Percentiles rank a stretch among this genome's conserved stretches.
Evolutionary conservation across 371 early-diverging fungal genomes (phyloP).

Genomic region (Lichtheimia corymbifera): DNA sequence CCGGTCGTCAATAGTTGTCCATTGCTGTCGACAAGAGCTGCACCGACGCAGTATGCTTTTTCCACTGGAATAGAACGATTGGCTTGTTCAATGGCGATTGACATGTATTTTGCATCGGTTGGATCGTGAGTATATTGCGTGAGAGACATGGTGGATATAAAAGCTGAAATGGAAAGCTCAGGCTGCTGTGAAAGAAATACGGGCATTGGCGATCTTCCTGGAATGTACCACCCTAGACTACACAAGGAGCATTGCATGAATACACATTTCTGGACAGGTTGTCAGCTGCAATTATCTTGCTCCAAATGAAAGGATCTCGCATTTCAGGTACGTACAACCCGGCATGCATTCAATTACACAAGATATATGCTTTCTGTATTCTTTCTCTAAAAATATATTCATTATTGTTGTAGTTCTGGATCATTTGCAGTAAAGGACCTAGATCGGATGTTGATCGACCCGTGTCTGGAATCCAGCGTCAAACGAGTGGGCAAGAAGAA

Average conservation of each 20-base stretch:
- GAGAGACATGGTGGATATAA: constrained; percentile 5
- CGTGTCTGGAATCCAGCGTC: too few species aligned
- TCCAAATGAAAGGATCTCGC: too few species aligned
- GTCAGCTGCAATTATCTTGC: too few species aligned
- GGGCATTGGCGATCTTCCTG: neutral
- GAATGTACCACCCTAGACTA: neutral
- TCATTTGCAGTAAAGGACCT: neutral
- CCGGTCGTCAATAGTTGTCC: constrained; percentile 67
- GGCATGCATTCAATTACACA: too few species aligned
- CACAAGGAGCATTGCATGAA: neutral
- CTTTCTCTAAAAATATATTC: neutral
- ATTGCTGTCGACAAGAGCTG: constrained; percentile 64
- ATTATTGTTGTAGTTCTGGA: neutral
- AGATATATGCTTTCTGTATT: neutral
- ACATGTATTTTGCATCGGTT: constrained; percentile 34
- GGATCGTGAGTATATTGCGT: constrained; percentile 36
- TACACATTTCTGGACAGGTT: neutral
- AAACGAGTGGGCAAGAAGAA: neutral
- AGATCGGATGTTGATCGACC: too few species aligned
- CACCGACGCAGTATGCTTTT: constrained; percentile 92
- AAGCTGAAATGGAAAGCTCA: neutral
- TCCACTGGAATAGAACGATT: constrained; percentile 72
- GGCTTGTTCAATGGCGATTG: constrained; percentile 76
- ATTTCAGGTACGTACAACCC: too few species aligned
- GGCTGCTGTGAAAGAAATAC: constrained; percentile 4